phyloP scores from a whole-genome alignment of 495 filamentous ascomycete species.

The Hypomontagnella monticulosa region DNA sequence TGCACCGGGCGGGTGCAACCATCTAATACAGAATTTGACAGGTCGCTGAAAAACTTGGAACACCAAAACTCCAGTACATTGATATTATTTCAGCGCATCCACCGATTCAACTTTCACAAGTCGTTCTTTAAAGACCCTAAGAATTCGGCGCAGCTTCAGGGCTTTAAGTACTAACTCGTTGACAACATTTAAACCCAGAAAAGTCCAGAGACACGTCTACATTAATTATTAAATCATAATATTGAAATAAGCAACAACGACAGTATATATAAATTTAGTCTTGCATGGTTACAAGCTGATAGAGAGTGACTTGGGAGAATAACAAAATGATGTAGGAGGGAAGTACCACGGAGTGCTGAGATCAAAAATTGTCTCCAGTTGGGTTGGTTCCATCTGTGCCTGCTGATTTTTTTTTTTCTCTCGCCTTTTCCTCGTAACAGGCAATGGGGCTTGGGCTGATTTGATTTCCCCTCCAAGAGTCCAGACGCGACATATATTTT shows the following conservation, averaged over 20 bases:
- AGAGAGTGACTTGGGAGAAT: slow-evolving; percentile 30
- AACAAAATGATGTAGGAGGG: slow-evolving; percentile 26
- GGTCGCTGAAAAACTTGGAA: slow-evolving; percentile 36
- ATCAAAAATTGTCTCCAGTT: slow-evolving; percentile 25
- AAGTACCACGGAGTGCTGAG: slow-evolving; percentile 25
- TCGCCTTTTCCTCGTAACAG: slow-evolving; percentile 35
- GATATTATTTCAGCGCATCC: slow-evolving; percentile 17
- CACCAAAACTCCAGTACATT: slow-evolving; percentile 39
- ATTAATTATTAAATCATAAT: neutral
- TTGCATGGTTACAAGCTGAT: slow-evolving; percentile 1
- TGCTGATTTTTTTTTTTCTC: slow-evolving; percentile 38
- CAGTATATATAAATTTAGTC: neutral
- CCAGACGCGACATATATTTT: slow-evolving; percentile 28
- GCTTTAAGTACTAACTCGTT: neutral
- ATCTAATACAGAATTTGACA: slow-evolving; percentile 31
- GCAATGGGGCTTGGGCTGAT: slow-evolving; percentile 41
- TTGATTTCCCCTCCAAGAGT: slow-evolving; percentile 26
- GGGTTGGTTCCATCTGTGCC: slow-evolving; percentile 38
- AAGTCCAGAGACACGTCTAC: slow-evolving; percentile 4
- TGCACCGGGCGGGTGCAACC: slow-evolving; percentile 43
- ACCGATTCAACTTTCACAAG: slow-evolving; percentile 29
- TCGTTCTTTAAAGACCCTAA: slow-evolving; percentile 33
- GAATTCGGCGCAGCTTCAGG: slow-evolving; percentile 9
- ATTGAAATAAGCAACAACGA: slow-evolving; percentile 1
- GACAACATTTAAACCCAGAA: slow-evolving; percentile 17